Conservation (phyloP, 108 stramenopile species). For the Pseudonitzschia pungens region DNA sequence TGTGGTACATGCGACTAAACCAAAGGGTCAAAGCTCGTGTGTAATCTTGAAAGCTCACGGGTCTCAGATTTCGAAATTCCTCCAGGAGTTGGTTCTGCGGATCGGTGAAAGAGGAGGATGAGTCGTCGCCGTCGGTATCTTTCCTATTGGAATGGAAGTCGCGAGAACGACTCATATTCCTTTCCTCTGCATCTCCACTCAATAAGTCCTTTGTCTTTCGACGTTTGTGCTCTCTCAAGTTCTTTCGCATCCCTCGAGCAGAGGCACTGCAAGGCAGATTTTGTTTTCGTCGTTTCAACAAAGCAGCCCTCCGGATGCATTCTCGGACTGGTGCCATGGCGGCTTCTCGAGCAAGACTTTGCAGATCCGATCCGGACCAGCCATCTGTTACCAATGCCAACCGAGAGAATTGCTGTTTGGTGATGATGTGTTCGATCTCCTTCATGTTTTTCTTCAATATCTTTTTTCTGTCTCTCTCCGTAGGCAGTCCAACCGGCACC, state of each 20-base stretch:
- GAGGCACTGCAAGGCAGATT: neutral
- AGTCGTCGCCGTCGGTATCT: neutral
- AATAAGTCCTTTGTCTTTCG: too few species aligned
- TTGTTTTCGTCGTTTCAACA: constrained; percentile 33
- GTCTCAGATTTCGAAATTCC: constrained; percentile 59
- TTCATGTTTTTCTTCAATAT: constrained; percentile 52
- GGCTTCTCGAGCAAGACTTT: constrained; percentile 77
- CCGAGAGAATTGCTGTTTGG: constrained; percentile 42
- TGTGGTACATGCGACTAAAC: neutral
- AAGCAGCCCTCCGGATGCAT: constrained; percentile 66
- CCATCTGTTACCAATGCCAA: constrained; percentile 66
- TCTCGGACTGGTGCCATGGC: constrained; percentile 87
- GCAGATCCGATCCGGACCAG: constrained; percentile 84
- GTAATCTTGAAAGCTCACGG: constrained; percentile 35
- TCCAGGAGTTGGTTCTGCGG: constrained; percentile 53
- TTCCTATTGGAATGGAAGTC: neutral
- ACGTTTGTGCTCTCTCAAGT: neutral
- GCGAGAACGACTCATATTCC: too few species aligned
- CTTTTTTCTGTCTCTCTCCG: constrained; percentile 57
- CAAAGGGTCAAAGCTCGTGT: neutral
- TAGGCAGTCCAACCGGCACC: constrained; percentile 64
- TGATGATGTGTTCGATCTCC: constrained; percentile 56
- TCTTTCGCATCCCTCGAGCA: neutral
- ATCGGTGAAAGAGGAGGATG: neutral
- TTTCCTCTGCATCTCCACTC: too few species aligned